Evolutionary conservation across 495 filamentous ascomycete genomes (phyloP).

Genomic region (Penicillium subrubescens): DNA sequence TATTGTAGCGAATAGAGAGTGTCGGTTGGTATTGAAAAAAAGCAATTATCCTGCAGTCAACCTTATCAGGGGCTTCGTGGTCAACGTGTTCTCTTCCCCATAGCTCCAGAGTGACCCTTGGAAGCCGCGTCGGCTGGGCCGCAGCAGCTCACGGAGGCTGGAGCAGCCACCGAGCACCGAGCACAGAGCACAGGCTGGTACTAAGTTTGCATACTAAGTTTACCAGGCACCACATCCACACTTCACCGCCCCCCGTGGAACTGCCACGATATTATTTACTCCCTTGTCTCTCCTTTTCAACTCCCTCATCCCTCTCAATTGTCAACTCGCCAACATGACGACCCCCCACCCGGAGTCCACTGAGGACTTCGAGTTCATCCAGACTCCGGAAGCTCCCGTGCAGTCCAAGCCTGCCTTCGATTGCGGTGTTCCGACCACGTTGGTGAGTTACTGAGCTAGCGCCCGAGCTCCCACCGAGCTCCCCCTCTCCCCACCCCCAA

Average conservation of each 20-base stretch:
- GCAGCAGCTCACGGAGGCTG: background rate
- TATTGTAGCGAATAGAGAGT: background rate
- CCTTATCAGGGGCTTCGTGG: no score
- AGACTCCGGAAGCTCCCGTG: constrained; percentile 59
- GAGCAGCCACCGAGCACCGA: background rate
- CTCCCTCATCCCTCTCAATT: constrained; percentile 27
- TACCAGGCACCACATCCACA: constrained; percentile 1
- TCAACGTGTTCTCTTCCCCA: background rate
- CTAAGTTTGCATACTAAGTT: background rate
- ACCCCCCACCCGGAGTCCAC: constrained; percentile 53
- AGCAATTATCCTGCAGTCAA: no score
- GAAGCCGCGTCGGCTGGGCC: constrained; percentile 5
- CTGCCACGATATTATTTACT: constrained; percentile 33
- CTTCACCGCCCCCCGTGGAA: constrained; percentile 33
- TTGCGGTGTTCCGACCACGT: constrained; percentile 33
- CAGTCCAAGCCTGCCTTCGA: constrained; percentile 40
- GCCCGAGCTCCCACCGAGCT: constrained; percentile 1
- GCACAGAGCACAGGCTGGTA: background rate
- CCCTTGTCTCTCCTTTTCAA: constrained; percentile 26
- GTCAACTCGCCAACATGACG: constrained; percentile 41
- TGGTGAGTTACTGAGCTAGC: constrained; percentile 24
- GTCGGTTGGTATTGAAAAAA: background rate
- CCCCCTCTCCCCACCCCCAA: background rate
- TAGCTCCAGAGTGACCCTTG: background rate
- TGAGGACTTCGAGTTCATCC: constrained; percentile 69